Evolutionary conservation across 176 grass and related monocot genomes (phyloP).

Genomic region (Eragrostis curvula): DNA sequence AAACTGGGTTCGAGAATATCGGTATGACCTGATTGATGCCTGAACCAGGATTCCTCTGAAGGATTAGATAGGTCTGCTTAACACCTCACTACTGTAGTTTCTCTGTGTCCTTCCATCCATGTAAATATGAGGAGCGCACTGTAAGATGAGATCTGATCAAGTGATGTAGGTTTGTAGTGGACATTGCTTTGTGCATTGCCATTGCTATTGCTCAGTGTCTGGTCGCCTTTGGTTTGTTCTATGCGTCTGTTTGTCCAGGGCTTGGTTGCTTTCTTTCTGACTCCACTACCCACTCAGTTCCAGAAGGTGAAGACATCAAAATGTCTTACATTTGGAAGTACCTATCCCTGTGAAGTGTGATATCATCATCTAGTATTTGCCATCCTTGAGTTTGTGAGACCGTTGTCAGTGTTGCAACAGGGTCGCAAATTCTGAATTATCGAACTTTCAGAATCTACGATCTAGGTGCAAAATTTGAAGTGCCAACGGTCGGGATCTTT

Average conservation of each 20-base stretch:
- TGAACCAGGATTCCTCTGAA: not conserved
- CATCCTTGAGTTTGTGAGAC: not conserved
- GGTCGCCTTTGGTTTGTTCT: not conserved
- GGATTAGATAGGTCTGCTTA: constrained; percentile 14
- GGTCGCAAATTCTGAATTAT: no score
- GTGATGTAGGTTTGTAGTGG: constrained; percentile 20
- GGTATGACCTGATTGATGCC: constrained; percentile 60
- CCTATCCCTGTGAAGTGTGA: not conserved
- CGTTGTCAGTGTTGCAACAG: not conserved
- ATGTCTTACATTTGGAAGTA: not conserved
- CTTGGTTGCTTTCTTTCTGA: not conserved
- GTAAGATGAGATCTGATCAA: constrained; percentile 16
- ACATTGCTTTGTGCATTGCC: constrained; percentile 10
- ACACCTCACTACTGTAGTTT: not conserved
- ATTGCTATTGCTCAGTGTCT: not conserved
- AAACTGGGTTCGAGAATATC: constrained; percentile 61
- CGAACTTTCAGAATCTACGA: not conserved
- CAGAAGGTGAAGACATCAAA: not conserved
- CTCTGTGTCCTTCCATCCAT: not conserved
- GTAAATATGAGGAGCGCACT: constrained; percentile 33
- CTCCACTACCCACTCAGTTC: not conserved
- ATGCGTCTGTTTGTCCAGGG: not conserved
- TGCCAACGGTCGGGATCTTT: not conserved
- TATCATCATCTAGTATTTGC: not conserved
- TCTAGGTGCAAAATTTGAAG: no score